Percentiles rank a stretch among this genome's conserved stretches.
Conservation (phyloP, 2,329 filamentous ascomycete genomes). For the Rasamsonia emersonii region DNA sequence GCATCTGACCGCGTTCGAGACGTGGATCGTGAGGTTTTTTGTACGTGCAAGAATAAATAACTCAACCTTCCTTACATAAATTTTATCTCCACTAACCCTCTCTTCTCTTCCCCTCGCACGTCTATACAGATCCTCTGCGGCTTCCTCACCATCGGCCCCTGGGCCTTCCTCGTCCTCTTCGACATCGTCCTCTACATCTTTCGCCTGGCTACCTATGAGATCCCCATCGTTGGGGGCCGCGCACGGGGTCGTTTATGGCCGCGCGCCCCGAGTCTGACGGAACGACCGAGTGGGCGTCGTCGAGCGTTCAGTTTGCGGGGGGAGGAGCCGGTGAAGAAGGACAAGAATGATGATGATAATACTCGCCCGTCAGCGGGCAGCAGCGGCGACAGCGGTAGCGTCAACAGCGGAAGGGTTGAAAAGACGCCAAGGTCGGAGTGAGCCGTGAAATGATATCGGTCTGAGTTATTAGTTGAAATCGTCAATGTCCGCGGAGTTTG, state of each 20-base stretch:
- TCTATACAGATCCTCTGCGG: slow-evolving; percentile 52
- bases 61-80: background rate
- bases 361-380: too few species aligned
- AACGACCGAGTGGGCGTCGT: slow-evolving; percentile 12
- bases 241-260: slow-evolving; percentile 52
- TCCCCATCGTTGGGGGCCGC: slow-evolving; percentile 53
- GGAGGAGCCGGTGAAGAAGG: slow-evolving; percentile 3
- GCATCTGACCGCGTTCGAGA: slow-evolving; percentile 49
- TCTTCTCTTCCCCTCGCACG: slow-evolving; percentile 4
- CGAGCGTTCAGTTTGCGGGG: slow-evolving; percentile 17
- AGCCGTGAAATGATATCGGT: too few species aligned
- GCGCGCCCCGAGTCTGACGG: slow-evolving; percentile 48
- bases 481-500: too few species aligned
- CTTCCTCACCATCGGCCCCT: slow-evolving; percentile 53
- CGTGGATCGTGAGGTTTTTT: slow-evolving; percentile 54
- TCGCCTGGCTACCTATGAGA: slow-evolving; percentile 49
- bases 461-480: too few species aligned
- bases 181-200: slow-evolving; percentile 55
- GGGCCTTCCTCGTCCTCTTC: slow-evolving; percentile 54
- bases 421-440: too few species aligned
- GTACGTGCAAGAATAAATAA: slow-evolving; percentile 37
- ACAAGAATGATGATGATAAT: too few species aligned
- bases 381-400: too few species aligned
- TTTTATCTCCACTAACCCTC: slow-evolving; percentile 2
- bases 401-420: too few species aligned